Base-by-base conservation (phyloP, 2,329 filamentous ascomycete species). In the Monilinia polystroma region DNA sequence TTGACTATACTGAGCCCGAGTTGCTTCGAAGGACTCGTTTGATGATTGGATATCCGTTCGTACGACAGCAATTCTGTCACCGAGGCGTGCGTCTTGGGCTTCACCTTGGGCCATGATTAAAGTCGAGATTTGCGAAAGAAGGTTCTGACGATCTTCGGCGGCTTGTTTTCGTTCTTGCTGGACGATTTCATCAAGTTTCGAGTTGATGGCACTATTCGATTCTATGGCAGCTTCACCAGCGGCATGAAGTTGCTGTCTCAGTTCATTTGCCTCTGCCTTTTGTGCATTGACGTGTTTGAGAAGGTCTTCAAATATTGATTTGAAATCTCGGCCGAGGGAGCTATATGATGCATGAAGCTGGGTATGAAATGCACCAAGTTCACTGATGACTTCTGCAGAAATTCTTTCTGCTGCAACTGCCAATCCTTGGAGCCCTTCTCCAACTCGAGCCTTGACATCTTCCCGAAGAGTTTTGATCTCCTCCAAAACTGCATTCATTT, bases 381-480 rank as follows among this genome's bases (percentile, higher is more conserved):
- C 94, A 67, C 85, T 89, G 68, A 97, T 86, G 58, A 98, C 93
- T 73, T 96, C 94, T 16, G 89, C 90, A 0, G 93, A 92, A 69
- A 98, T 97, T 66, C 90, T 88, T 78, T 94, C 92, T 1, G 94
- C 93, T 12, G 93, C 92, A 14, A 85, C 85, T 2, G 93, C 93
- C 29, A 98, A 87, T 35, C 92, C 88, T 73, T 92, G 89, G 54
- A 98, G 82, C 11, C 93, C 94, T 74, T 93, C 88, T 2, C 92
- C 91, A 58, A 98, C 91, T 69, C 90, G 90, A 59, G 85, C 82
- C 81, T 97, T 97, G 63, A 98, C 92, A 64, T 91, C 89, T 76
- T 97, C 91, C 29, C 94, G 87, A 32, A 98, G 83, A n/a, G 86
- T 87, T 76, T 93, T 93, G 76, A 98, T 97, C 76, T 96, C 94